Evolutionary conservation across 306 rosid species (phyloP), one percentile per base, ranked within the genome.

Genomic region (Rosa persica): DNA sequence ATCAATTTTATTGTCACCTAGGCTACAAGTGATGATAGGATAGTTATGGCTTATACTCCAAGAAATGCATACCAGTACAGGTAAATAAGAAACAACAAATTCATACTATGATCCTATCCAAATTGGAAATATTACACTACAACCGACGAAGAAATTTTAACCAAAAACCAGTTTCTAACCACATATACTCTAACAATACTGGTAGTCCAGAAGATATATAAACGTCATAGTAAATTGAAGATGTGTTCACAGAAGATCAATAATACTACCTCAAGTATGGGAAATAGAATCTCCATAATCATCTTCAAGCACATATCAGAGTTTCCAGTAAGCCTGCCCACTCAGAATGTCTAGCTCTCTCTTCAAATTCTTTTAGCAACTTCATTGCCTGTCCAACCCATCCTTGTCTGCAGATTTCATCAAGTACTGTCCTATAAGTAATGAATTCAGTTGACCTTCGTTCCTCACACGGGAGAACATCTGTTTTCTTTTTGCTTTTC

Each of bases 361-460:
- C 97, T 82, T 87, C 92, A 67, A 92, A 84, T 81, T 92, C 90
- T 81, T 83, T 87, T 80, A 95, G 80, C 82, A 92, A 86, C 69
- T 57, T 84, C 87, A 86, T 82, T 70, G 93, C 98, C 65, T 90
- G 89, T 76, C 78, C 76, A 44, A 80, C 88, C 76, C 75, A 84
- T 77, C 93, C 92, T 78, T 55, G 79, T 88, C 98, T 85, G 68
- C 98, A 92, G 79, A 87, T 74, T 84, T 88, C 98, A 77, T 95
- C 98, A 38, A 95, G 77, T 40, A 92, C 80, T 48, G 98, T 95
- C 89, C 81, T 86, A 60, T 85, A 95, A 2, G 98, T 95, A 82
- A 95, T 91, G 76, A 92, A 86, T 75, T 95, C 97, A 75, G 82
- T 86, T 4, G 93, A 86, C 76, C 89, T 83, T 65, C 51, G 83